Conservation (phyloP, 441 rosid genomes). For the Populus trichocarpa region DNA sequence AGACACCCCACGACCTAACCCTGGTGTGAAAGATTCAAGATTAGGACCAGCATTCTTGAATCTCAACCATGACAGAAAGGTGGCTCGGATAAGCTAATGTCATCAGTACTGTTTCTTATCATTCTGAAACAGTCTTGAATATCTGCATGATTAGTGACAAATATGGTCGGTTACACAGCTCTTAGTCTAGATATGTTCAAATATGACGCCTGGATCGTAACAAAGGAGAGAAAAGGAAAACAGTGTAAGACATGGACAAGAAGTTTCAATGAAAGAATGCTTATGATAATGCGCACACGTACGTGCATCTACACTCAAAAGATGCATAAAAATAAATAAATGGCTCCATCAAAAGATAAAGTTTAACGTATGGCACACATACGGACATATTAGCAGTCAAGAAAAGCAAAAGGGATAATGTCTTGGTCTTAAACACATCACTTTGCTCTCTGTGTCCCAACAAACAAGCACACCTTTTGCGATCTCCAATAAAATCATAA, state of each 20-base stretch:
- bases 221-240: neutral
- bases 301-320: neutral
- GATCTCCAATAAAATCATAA: slow-evolving; percentile 38
- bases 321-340: neutral
- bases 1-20: neutral
- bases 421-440: slow-evolving; percentile 29
- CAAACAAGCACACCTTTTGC: slow-evolving; percentile 38
- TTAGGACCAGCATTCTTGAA: neutral
- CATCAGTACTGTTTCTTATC: neutral
- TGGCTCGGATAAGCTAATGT: neutral
- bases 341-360: neutral
- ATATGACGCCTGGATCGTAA: neutral
- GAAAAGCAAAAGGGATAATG: slow-evolving; percentile 19
- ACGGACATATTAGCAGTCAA: slow-evolving; percentile 4
- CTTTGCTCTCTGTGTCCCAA: slow-evolving; percentile 32
- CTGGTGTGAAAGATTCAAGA: neutral
- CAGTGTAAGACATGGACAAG: neutral
- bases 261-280: neutral
- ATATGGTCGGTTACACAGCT: neutral
- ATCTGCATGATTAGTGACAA: neutral
- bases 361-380: neutral
- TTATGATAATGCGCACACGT: neutral
- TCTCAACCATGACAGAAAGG: neutral
- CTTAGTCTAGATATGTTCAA: neutral
- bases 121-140: neutral